phyloP scores from a whole-genome alignment of 1,139 yeast species.

The Nakaseomyces uthaithaninus region DNA sequence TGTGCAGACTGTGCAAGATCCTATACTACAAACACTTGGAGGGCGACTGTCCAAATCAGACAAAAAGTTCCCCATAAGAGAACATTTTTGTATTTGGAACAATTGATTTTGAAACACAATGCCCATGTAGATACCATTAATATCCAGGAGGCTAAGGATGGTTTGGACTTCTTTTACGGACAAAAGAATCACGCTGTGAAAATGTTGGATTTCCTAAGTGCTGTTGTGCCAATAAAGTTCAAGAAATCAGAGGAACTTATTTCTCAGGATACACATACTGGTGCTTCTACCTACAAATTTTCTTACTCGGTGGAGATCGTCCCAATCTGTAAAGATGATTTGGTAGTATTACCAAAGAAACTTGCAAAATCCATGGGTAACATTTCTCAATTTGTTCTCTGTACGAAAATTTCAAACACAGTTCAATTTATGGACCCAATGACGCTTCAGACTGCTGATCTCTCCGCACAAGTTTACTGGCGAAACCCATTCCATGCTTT shows the following conservation, averaged over 20 bases:
- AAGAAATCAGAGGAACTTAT: constrained; percentile 88
- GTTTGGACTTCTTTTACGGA: constrained; percentile 85
- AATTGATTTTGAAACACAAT: constrained; percentile 82
- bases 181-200: constrained; percentile 87
- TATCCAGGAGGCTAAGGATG: constrained; percentile 87
- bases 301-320: constrained; percentile 89
- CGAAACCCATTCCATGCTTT: constrained; percentile 75
- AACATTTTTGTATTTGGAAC: constrained; percentile 91
- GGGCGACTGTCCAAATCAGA: constrained; percentile 93
- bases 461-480: constrained; percentile 75
- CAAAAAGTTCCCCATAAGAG: constrained; percentile 96
- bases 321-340: constrained; percentile 96
- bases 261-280: constrained; percentile 87
- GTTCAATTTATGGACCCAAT: constrained; percentile 80
- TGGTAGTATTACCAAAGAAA: constrained; percentile 79
- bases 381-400: constrained; percentile 73
- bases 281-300: constrained; percentile 80
- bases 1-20: constrained; percentile 98
- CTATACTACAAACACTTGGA: constrained; percentile 94
- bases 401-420: constrained; percentile 73
- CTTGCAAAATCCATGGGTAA: constrained; percentile 81
- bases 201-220: constrained; percentile 81
- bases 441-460: constrained; percentile 73
- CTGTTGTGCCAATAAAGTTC: constrained; percentile 81
- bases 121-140: constrained; percentile 94